Base-by-base conservation (phyloP, 352 stramenopile genomes). In the Pythium biforme region DNA sequence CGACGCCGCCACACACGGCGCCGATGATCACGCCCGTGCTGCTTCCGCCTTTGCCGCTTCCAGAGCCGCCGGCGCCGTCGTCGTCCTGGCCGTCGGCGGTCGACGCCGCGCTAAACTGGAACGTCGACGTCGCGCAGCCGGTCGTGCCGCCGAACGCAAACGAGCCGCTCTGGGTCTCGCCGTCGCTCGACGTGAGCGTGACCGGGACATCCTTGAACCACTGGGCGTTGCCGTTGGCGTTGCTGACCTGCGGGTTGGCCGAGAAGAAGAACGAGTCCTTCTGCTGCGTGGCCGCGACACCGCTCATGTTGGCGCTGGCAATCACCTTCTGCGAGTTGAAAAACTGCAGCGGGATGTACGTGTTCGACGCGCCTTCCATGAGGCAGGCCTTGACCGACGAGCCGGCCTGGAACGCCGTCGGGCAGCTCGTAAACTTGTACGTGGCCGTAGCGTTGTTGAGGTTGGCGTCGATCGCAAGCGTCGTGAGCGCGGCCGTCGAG, bases 301-400 rank as follows among this genome's bases (percentile, higher is more conserved):
- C 69, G 53, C 86, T 79, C 50, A 93, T 91, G 34, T 70, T 84
- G 33, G 71, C 86, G 33, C 50, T 72, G 15, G 73, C 64, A 23
- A 94, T 88, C 19, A 88, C 71, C 59, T 89, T 89, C 57, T 89
- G 74, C 53, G 82, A 79, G 73, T 93, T 92, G 69, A 78, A 90
- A 43, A 93, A 86, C 73, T 94, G 83, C 47, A 94, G 68, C 39
- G 86, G 86, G 41, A 93, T 81, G 74, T 94, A 94, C 34, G 84
- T 77, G 34, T 76, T 76, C 22, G 81, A 90, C 25, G 79, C 81
- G 37, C 86, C 86, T 55, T 94, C 86, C 83, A 93, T 93, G 7
- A 92, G 63, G 61, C 86, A 94, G 41, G 83, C 86, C 60, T 86
- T 84, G 27, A 94, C 80, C 22, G 55, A 40, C 59, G 88, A 75